A percentile compares a stretch with the other conserved stretches of the same genome.
phyloP scores from a whole-genome alignment of 176 grass and related monocot species.

The Eleusine indica region DNA sequence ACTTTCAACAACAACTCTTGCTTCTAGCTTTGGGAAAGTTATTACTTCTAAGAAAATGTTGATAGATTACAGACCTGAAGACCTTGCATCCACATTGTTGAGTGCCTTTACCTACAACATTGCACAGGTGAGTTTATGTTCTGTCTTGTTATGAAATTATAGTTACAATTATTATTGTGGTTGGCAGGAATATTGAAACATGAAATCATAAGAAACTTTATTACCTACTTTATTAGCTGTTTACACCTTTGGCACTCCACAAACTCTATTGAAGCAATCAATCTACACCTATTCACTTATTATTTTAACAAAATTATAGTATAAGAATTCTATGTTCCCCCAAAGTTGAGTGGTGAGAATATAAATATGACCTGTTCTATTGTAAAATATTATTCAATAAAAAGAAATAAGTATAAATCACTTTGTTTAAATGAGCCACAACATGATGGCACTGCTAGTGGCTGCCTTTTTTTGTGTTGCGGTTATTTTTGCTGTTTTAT shows the following conservation, averaged over 20 bases:
- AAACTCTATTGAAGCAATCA: neutral
- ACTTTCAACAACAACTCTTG: constrained; percentile 92
- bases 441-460: constrained; percentile 10
- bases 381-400: neutral
- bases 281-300: neutral
- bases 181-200: neutral
- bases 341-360: neutral
- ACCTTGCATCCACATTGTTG: constrained; percentile 87
- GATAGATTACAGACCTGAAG: constrained; percentile 84
- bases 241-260: neutral
- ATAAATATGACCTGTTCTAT: constrained; percentile 11
- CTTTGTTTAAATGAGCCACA: constrained; percentile 9
- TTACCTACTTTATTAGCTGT: constrained; percentile 23
- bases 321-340: neutral
- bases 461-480: constrained; percentile 17
- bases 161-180: neutral
- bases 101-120: constrained; percentile 99
- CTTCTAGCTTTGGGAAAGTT: constrained; percentile 99
- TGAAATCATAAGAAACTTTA: neutral
- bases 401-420: neutral
- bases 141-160: constrained; percentile 9
- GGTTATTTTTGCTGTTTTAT: constrained; percentile 12
- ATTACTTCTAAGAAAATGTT: constrained; percentile 82
- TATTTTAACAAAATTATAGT: constrained; percentile 19
- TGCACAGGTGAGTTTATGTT: constrained; percentile 71